Conservation (phyloP, 2,329 filamentous ascomycete genomes). For the Verticillium nonalfalfae region DNA sequence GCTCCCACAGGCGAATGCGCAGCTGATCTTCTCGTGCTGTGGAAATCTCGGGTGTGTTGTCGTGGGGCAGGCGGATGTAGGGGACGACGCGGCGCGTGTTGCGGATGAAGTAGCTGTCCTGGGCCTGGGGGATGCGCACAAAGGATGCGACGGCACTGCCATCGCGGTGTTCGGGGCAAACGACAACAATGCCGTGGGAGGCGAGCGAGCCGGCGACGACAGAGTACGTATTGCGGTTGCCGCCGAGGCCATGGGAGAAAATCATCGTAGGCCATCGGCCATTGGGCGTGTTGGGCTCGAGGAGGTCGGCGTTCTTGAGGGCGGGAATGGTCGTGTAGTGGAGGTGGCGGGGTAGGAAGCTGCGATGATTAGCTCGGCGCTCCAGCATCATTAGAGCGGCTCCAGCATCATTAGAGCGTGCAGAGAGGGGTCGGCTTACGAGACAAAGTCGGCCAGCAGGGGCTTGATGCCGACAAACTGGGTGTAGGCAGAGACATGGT, state of each 20-base stretch:
- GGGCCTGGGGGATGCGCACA: constrained; percentile 54
- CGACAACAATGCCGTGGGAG: constrained; percentile 72
- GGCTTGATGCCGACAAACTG: constrained; percentile 65
- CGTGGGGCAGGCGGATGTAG: constrained; percentile 53
- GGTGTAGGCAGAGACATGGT: constrained; percentile 68
- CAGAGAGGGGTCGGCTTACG: constrained; percentile 33
- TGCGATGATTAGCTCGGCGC: constrained; percentile 20
- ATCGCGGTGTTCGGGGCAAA: constrained; percentile 79
- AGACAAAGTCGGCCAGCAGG: constrained; percentile 51
- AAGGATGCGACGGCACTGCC: constrained; percentile 72
- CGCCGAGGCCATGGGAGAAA: constrained; percentile 81
- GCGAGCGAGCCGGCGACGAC: constrained; percentile 72
- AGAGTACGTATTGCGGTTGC: constrained; percentile 79
- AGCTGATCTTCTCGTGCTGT: constrained; percentile 64
- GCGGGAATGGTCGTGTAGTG: constrained; percentile 70
- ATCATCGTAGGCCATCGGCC: constrained; percentile 73
- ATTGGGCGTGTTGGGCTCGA: constrained; percentile 37
- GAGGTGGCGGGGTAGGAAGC: constrained; percentile 63
- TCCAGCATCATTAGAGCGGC: no score
- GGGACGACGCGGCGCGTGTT: constrained; percentile 30
- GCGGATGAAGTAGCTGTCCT: constrained; percentile 27
- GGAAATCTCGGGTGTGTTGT: constrained; percentile 59
- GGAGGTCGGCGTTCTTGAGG: constrained; percentile 62
- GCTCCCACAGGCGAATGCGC: constrained; percentile 70
- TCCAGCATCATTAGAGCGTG: no score